Percentiles rank a stretch among this genome's conserved stretches.
phyloP scores from a whole-genome alignment of 192 early-diverging fungal genomes.

The Diversispora eburnea region DNA sequence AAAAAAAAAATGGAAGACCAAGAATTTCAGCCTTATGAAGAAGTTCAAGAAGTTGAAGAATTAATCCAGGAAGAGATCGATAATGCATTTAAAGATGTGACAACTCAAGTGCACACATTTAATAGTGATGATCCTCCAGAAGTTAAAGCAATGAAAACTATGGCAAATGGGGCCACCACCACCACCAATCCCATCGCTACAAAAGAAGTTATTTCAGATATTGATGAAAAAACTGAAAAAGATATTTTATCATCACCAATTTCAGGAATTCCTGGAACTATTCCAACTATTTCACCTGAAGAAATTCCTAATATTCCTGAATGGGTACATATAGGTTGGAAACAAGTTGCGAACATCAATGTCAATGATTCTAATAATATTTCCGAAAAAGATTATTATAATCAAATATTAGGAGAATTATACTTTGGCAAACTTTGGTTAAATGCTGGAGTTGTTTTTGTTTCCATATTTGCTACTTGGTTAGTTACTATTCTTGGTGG shows the following conservation, averaged over 20 bases:
- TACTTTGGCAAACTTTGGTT: slow-evolving; percentile 26
- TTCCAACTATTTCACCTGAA: slow-evolving; percentile 5
- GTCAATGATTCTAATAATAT: neutral
- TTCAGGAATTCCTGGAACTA: no score
- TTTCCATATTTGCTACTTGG: slow-evolving; percentile 12
- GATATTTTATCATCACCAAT: no score
- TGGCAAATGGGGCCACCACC: no score
- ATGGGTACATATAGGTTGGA: slow-evolving; percentile 22
- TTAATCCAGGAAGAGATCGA: no score
- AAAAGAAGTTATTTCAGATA: neutral
- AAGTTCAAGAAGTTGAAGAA: no score
- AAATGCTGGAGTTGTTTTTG: slow-evolving; percentile 21
- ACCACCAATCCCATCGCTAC: no score
- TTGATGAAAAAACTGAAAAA: neutral
- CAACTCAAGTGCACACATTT: no score
- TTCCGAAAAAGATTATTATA: slow-evolving; percentile 13
- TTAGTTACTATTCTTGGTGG: slow-evolving; percentile 19
- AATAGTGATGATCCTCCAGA: no score
- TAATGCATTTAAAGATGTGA: no score
- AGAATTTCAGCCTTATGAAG: no score
- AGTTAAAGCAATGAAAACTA: no score
- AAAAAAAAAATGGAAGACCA: no score
- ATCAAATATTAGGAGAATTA: slow-evolving; percentile 13
- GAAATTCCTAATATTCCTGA: slow-evolving; percentile 1
- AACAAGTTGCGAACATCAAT: neutral